These are phyloP conservation scores for Pichia sp. DNA, from an alignment of 1,139 yeast genomes.

Conservation along the genomic window DNA sequence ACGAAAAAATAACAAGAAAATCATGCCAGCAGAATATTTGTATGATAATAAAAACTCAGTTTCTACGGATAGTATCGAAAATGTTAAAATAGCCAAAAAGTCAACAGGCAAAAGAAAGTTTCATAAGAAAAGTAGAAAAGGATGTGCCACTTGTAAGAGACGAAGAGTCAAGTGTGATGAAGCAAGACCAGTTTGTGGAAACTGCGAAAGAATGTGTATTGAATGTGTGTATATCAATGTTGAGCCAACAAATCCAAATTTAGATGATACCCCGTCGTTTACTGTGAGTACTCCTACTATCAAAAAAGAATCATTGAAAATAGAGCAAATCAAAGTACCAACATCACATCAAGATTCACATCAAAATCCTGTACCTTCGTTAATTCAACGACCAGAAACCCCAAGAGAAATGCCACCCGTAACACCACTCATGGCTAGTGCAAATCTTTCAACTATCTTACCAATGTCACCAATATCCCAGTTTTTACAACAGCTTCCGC, in stretches of 20 bases:
- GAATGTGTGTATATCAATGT: slow-evolving; percentile 52
- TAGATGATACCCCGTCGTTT: too few relatives aligned
- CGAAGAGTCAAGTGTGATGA: slow-evolving; percentile 94
- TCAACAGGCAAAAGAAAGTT: slow-evolving; percentile 56
- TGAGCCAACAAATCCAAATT: background rate
- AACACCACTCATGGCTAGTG: slow-evolving; percentile 2
- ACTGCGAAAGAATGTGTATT: slow-evolving; percentile 71
- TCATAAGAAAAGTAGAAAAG: slow-evolving; percentile 82
- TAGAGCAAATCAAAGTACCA: background rate
- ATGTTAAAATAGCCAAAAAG: slow-evolving; percentile 28
- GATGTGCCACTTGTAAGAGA: slow-evolving; percentile 83
- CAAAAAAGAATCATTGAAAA: background rate
- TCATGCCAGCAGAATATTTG: slow-evolving; percentile 3
- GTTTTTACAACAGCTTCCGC: slow-evolving; percentile 12
- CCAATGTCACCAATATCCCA: slow-evolving; percentile 16
- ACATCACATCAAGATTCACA: too few relatives aligned
- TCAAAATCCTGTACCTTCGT: too few relatives aligned
- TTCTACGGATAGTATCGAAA: background rate
- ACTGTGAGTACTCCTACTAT: too few relatives aligned
- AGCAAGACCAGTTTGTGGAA: slow-evolving; percentile 67
- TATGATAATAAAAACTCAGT: background rate
- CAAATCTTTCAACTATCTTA: slow-evolving; percentile 1
- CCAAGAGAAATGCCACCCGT: background rate
- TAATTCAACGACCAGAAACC: slow-evolving; percentile 2
- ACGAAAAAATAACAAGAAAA: background rate